A percentile compares a stretch with the other conserved stretches of the same genome.
phyloP scores from a whole-genome alignment of 139 green algal species.

The Picochlorum sp. region DNA sequence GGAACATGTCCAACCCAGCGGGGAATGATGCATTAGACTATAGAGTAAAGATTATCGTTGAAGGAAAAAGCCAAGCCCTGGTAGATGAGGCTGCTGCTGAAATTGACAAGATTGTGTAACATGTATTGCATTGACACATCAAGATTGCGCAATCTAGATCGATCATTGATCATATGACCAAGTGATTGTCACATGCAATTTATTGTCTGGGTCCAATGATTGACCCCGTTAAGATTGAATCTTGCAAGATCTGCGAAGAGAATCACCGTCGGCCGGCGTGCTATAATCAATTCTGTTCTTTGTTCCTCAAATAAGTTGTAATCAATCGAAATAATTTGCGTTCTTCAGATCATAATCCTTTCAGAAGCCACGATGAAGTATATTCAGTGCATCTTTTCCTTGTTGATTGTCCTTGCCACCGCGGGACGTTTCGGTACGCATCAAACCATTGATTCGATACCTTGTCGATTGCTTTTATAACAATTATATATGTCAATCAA shows the following conservation, averaged over 20 bases:
- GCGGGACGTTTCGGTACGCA: background rate
- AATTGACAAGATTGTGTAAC: background rate
- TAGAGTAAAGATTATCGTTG: conserved; percentile 25
- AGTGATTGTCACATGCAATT: too few relatives aligned
- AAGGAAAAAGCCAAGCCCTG: conserved; percentile 14
- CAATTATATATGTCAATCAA: background rate
- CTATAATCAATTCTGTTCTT: too few relatives aligned
- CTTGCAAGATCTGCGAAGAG: too few relatives aligned
- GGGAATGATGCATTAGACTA: background rate
- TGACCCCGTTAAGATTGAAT: too few relatives aligned
- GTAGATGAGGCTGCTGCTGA: conserved; percentile 11
- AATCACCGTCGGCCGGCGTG: too few relatives aligned
- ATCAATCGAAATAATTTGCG: too few relatives aligned
- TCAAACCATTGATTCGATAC: background rate
- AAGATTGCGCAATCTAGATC: too few relatives aligned
- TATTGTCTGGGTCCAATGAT: too few relatives aligned
- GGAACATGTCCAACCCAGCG: conserved; percentile 2
- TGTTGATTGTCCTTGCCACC: background rate
- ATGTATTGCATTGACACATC: too few relatives aligned
- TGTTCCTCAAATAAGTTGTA: too few relatives aligned
- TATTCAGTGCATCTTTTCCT: background rate
- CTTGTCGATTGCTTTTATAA: background rate
- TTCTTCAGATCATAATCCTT: too few relatives aligned
- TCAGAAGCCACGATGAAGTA: background rate
- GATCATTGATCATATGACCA: too few relatives aligned